phyloP scores from a whole-genome alignment of 805 yeast species.

The Pichia deserticola region DNA sequence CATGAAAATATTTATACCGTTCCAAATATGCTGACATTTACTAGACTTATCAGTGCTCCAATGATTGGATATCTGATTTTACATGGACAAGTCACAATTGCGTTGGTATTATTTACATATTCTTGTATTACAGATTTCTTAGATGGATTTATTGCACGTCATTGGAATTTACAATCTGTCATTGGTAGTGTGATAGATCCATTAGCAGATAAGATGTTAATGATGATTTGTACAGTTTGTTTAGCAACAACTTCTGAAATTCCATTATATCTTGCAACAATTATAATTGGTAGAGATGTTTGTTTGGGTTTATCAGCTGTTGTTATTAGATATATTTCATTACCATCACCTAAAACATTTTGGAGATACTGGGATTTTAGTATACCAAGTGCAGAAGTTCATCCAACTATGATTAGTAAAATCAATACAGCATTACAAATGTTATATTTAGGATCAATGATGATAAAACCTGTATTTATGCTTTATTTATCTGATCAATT shows the following conservation, averaged over 20 bases:
- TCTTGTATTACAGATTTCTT: constrained; percentile 87
- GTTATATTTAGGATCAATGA: constrained; percentile 68
- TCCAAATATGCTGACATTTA: constrained; percentile 78
- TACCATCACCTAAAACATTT: constrained; percentile 72
- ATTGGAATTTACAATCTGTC: constrained; percentile 64
- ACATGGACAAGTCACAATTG: constrained; percentile 52
- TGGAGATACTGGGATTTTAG: constrained; percentile 69
- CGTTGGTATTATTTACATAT: constrained; percentile 68
- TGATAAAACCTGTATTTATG: constrained; percentile 45
- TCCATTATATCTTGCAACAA: constrained; percentile 58
- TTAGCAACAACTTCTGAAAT: constrained; percentile 60
- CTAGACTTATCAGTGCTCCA: constrained; percentile 80
- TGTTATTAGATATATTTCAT: constrained; percentile 61
- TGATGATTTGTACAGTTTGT: constrained; percentile 79
- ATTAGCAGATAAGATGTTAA: constrained; percentile 84
- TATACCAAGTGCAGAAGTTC: constrained; percentile 77
- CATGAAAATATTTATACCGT: constrained; percentile 68
- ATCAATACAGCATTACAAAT: constrained; percentile 89
- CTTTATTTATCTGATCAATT: constrained; percentile 28
- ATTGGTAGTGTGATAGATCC: constrained; percentile 93
- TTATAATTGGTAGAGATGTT: constrained; percentile 82
- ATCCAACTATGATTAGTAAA: constrained; percentile 80
- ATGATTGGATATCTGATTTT: constrained; percentile 73
- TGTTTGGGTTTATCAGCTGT: constrained; percentile 65
- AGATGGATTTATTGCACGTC: constrained; percentile 89